Evolutionary conservation across 2,329 filamentous ascomycete genomes (phyloP), one percentile per base, ranked within the genome.

Genomic region (Aspergillus fijiensis): DNA sequence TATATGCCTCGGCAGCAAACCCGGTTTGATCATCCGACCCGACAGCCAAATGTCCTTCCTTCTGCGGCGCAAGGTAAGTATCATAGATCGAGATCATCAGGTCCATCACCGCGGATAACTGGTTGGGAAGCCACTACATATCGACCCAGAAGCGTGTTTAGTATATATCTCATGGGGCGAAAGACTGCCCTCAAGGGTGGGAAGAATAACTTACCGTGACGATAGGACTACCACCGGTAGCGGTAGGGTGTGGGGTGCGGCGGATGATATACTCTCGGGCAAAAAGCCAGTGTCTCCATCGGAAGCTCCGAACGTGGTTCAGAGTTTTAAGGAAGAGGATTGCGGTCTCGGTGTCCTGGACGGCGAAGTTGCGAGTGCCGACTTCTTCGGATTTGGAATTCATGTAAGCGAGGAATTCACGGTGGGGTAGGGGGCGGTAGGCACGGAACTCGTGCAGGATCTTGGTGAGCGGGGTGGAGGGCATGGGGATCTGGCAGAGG

Each of bases 361-460:
- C 63, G 2, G 72, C 68, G 53, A 71, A 81, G 5, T 75, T 64
- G 48, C 70, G 74, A 11, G 81, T 74, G 12, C 72, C 73, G 21
- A 81, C 63, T 57, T 79, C 83, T 77, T 80, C 77, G 1, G 84
- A 77, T 49, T 78, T 79, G 47, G 79, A 77, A 49, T 80, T 80
- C 23, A 96, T 89, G 71, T 88, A 88, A 63, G 86, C 84, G 35
- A 98, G 83, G 75, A 97, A 97, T 65, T 89, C 86, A 48, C 92
- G 87, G 75, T 98, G 94, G 69, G 96, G 94, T 57, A 89, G 90
- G 3, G 94, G 94, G 0, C 94, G 85, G 76, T 97, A 97, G 71
- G 89, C 84, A 63, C 93, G 86, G 81, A 98, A 98, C 75, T 97
- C 94, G 65, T 87, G 82, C 21, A 97, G 84, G 72, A 96, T 96